Conservation (phyloP, 768 basidiomycete species). For the Kwoniella dejecticola region DNA sequence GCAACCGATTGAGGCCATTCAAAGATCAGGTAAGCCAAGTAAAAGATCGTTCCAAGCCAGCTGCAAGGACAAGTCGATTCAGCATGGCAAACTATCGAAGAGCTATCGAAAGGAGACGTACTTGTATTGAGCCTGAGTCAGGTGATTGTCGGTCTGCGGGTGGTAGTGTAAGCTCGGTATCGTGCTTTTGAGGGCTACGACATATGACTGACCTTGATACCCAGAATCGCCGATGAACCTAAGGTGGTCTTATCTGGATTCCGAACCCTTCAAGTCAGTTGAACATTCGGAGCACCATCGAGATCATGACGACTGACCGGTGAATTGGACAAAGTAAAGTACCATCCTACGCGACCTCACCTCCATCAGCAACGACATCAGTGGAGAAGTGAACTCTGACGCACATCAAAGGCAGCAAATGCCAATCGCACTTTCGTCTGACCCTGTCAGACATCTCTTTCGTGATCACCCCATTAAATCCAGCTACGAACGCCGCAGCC, state of each 20-base stretch:
- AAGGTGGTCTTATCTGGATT: slow-evolving; percentile 42
- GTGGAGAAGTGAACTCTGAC: too few relatives aligned
- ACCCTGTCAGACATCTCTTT: slow-evolving; percentile 29
- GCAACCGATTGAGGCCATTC: slow-evolving; percentile 44
- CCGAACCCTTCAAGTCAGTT: background rate
- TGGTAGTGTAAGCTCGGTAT: background rate
- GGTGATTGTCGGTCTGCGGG: slow-evolving; percentile 19
- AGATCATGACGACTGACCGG: background rate
- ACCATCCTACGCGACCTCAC: slow-evolving; percentile 36
- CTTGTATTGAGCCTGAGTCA: slow-evolving; percentile 23
- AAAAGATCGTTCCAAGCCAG: slow-evolving; percentile 38
- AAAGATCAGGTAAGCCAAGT: slow-evolving; percentile 38
- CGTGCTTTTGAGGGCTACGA: background rate
- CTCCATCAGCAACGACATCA: too few relatives aligned
- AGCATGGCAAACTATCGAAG: too few relatives aligned
- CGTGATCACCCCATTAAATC: slow-evolving; percentile 36
- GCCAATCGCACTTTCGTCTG: slow-evolving; percentile 38
- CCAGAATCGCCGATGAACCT: slow-evolving; percentile 35
- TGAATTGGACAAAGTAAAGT: slow-evolving; percentile 37
- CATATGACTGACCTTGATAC: slow-evolving; percentile 25
- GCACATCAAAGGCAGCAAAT: slow-evolving; percentile 29
- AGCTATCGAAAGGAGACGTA: background rate
- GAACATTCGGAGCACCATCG: background rate
- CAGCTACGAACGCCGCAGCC: slow-evolving; percentile 42
- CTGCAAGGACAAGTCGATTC: slow-evolving; percentile 15